Evolutionary conservation across 352 stramenopile genomes (phyloP).

Genomic region (Pythium dissotocum): DNA sequence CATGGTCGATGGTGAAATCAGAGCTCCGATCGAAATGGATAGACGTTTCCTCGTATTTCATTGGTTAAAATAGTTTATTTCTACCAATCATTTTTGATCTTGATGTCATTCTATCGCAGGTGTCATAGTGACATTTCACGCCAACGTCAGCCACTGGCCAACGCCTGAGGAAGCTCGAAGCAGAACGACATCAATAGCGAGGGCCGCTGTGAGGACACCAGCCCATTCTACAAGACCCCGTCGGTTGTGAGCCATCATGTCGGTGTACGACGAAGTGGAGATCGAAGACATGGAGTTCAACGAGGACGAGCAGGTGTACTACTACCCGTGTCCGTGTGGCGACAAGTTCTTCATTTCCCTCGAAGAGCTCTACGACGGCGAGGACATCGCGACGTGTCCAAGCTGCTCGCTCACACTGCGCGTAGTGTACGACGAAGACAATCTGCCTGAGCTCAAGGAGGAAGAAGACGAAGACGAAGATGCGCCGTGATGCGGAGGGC

Average conservation of each 20-base stretch:
- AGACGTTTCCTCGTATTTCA: not conserved
- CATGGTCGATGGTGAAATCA: not conserved
- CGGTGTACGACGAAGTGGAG: slow-evolving; percentile 98
- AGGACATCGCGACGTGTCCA: slow-evolving; percentile 96
- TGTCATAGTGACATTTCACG: not conserved
- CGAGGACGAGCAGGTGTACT: slow-evolving; percentile 92
- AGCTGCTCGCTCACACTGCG: slow-evolving; percentile 96
- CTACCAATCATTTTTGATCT: not conserved
- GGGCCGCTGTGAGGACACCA: not conserved
- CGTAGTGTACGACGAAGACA: slow-evolving; percentile 95
- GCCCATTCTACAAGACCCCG: not conserved
- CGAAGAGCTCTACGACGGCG: slow-evolving; percentile 91
- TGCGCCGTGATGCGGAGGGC: slow-evolving; percentile 11
- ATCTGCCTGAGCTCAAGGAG: slow-evolving; percentile 65
- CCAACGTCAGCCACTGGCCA: slow-evolving; percentile 1
- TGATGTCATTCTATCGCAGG: not conserved
- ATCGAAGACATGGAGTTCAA: slow-evolving; percentile 98
- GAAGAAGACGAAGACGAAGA: slow-evolving; percentile 31
- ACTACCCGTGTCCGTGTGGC: slow-evolving; percentile 97
- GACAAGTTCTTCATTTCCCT: slow-evolving; percentile 92
- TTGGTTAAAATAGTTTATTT: not conserved
- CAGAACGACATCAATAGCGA: not conserved
- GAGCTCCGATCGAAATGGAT: not conserved
- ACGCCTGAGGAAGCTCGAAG: not conserved
- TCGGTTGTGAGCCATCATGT: slow-evolving; percentile 40